A percentile compares a stretch with the other conserved stretches of the same genome.
These are phyloP conservation scores for Hymenoscyphus fructigenus DNA, from an alignment of 2,329 filamentous ascomycete species.

Conservation along the genomic window DNA sequence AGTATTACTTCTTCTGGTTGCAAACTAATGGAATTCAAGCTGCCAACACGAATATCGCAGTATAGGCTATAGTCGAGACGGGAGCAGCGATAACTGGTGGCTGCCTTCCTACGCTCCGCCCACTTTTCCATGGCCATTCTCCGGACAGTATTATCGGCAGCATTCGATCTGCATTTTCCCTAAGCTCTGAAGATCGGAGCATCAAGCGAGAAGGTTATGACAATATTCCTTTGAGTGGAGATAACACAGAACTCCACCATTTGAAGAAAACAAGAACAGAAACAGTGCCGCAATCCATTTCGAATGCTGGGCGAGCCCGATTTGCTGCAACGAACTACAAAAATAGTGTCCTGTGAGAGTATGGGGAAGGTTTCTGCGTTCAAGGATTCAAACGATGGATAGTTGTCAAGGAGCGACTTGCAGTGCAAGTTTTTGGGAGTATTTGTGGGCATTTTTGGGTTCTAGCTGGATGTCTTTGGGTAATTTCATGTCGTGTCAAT, in stretches of 20 bases:
- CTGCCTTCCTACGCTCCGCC: slow-evolving; percentile 4
- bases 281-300: neutral
- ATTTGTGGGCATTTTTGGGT: too few relatives aligned
- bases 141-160: slow-evolving; percentile 1
- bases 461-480: too few relatives aligned
- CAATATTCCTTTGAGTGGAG: neutral
- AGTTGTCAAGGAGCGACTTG: too few relatives aligned
- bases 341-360: too few relatives aligned
- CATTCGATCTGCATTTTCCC: neutral
- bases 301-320: neutral
- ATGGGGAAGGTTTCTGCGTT: too few relatives aligned
- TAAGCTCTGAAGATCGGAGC: neutral
- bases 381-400: too few relatives aligned
- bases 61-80: neutral
- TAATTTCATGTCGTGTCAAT: too few relatives aligned
- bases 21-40: neutral
- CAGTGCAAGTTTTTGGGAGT: too few relatives aligned
- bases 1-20: too few relatives aligned
- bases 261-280: neutral
- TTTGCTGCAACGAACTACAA: too few relatives aligned
- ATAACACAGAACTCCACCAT: neutral
- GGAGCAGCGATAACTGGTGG: neutral
- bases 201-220: neutral
- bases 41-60: neutral
- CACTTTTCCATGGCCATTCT: neutral